Evolutionary conservation across 2,329 filamentous ascomycete species (phyloP).

Genomic region (Fusarium abutilonis): DNA sequence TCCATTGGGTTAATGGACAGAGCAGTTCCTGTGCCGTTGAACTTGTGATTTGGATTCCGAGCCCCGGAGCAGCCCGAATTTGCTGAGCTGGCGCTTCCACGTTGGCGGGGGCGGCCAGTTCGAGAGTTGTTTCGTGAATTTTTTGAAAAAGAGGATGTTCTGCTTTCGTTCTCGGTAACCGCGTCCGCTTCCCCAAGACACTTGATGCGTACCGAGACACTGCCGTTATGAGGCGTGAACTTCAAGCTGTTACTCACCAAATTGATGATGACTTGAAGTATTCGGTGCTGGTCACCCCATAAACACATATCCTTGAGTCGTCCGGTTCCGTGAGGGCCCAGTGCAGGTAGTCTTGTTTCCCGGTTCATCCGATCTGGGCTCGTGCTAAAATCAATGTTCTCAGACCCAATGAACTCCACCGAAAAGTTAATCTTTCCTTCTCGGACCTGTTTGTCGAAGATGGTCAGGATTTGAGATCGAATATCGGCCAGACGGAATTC

Average conservation of each 20-base stretch:
- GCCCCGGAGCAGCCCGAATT: constrained; percentile 61
- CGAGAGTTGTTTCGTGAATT: constrained; percentile 58
- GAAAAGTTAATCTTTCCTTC: constrained; percentile 80
- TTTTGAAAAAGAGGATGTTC: constrained; percentile 63
- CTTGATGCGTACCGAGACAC: constrained; percentile 78
- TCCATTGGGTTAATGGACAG: constrained; percentile 72
- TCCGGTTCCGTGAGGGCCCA: constrained; percentile 72
- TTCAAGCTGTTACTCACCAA: constrained; percentile 92
- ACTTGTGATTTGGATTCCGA: constrained; percentile 34
- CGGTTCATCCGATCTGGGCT: constrained; percentile 48
- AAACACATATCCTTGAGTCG: constrained; percentile 85
- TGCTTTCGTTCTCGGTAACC: constrained; percentile 56
- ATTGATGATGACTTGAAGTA: constrained; percentile 93
- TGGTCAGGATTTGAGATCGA: constrained; percentile 81
- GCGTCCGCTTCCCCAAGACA: constrained; percentile 71
- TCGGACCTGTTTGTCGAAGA: constrained; percentile 89
- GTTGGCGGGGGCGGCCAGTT: constrained; percentile 55
- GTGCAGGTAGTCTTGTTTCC: constrained; percentile 61
- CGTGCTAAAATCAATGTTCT: constrained; percentile 39
- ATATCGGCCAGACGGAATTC: constrained; percentile 89
- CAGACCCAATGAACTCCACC: constrained; percentile 70
- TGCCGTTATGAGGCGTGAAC: constrained; percentile 82
- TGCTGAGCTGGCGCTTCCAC: constrained; percentile 60
- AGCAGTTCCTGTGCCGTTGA: constrained; percentile 58
- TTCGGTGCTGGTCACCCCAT: constrained; percentile 92